Conservation (phyloP, 139 green algal genomes). For the Pedinophyceae sp. region DNA sequence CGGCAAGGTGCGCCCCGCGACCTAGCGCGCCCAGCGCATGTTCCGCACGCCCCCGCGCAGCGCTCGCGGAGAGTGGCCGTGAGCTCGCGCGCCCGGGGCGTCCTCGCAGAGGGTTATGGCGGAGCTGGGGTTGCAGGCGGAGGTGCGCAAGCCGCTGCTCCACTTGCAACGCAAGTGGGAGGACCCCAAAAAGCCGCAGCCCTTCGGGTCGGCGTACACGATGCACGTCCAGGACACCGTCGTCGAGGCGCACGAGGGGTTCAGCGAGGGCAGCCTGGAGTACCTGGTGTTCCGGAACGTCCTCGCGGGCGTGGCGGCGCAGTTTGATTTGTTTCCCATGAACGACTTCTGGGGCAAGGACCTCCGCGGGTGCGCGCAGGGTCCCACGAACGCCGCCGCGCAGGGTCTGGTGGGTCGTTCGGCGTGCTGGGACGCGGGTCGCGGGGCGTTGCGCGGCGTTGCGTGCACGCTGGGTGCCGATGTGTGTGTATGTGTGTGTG, state of each 20-base stretch:
- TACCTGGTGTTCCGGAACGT: conserved; percentile 63
- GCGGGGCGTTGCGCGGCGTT: background rate
- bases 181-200: background rate
- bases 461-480: background rate
- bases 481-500: background rate
- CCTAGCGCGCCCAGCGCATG: background rate
- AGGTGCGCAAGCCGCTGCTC: conserved; percentile 20
- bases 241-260: background rate
- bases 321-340: conserved; percentile 40
- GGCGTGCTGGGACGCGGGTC: background rate
- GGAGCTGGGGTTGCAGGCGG: conserved; percentile 10
- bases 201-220: conserved; percentile 51
- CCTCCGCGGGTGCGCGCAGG: background rate
- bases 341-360: background rate
- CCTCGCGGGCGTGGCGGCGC: conserved; percentile 27
- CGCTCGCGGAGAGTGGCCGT: background rate
- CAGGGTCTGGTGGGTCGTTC: background rate
- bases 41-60: background rate
- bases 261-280: conserved; percentile 43
- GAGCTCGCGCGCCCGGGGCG: background rate
- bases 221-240: conserved; percentile 57
- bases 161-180: background rate
- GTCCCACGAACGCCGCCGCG: background rate
- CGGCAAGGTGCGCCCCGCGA: no score
- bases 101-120: conserved; percentile 39